Base-by-base conservation (phyloP, 1,139 yeast genomes). In the Kazachstania sp. region DNA sequence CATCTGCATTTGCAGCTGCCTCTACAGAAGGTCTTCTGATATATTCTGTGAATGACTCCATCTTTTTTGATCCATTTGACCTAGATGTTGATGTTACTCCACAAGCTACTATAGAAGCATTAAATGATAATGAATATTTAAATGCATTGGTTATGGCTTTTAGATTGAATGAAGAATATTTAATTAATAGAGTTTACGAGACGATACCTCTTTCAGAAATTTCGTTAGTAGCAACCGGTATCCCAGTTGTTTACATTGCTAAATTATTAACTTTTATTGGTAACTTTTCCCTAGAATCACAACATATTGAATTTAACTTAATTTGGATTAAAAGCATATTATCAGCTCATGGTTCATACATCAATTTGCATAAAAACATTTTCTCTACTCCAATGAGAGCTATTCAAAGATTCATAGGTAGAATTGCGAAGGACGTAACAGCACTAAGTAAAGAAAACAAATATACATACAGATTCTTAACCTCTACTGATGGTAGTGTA, bases 81-180 rank as follows among this genome's bases (percentile, higher is more conserved):
- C 75, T 92, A 61, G 98, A 92, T 63, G 73, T 90, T 43, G 98
- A 94, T 59, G 80, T 92, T 37, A 92, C 98, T 0, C 95, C 96
- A 0, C 83, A 79, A 44, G 72, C 85, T 6, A 83, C 90, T 0
- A 50, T 79, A 29, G 83, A 79, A 49, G 75, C 80, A 12, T 69
- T 90, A 46, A 59, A 71, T 16, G 86, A 83, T 46, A 80, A 79
- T 51, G 90, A 88, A 49, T 88, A 79, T 61, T 70, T 90, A 54
- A 78, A 79, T 41, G 95, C 97, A 0, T 67, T 92, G 50, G 86
- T 90, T 26, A 90, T 94, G 97, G 79, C 97, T 1, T 90, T 92
- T 74, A 75, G 99, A 65, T 74, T 94, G 51, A 92, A 92, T 61
- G 98, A 94, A 62, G 70, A 69, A 16, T 78, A 82, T 59, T 70